Evolutionary conservation across 2,329 filamentous ascomycete species (phyloP).

Genomic region (Didymella pinodella): DNA sequence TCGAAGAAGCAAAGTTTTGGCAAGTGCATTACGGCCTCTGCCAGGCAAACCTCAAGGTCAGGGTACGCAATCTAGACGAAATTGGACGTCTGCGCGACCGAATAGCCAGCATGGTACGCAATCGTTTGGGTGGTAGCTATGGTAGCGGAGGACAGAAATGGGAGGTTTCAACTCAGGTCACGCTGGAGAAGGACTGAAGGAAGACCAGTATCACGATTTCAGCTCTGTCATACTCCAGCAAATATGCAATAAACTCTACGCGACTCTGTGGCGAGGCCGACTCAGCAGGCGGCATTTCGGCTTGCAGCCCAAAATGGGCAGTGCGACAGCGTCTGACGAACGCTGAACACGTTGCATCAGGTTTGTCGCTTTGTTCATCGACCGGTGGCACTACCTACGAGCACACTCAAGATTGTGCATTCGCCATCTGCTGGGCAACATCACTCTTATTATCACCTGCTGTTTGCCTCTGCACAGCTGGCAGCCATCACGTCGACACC

Average conservation of each 20-base stretch:
- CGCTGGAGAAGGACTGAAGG: conserved; percentile 57
- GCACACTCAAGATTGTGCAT: conserved; percentile 6
- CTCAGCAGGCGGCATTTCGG: conserved; percentile 22
- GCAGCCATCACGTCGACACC: conserved; percentile 38
- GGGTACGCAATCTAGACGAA: conserved; percentile 69
- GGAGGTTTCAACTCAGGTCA: conserved; percentile 91
- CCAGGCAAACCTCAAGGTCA: conserved; percentile 91
- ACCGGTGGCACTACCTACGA: conserved; percentile 10
- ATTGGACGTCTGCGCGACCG: conserved; percentile 77
- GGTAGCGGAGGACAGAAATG: conserved; percentile 81
- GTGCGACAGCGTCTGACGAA: conserved; percentile 19
- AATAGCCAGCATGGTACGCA: conserved; percentile 80
- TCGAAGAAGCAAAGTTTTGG: conserved; percentile 96
- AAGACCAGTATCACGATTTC: conserved; percentile 11
- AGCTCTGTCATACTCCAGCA: conserved; percentile 25
- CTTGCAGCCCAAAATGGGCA: conserved; percentile 35
- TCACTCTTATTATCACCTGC: conserved; percentile 32
- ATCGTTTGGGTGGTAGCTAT: conserved; percentile 86
- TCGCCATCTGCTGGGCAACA: conserved; percentile 14
- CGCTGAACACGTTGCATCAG: conserved; percentile 15
- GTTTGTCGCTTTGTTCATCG: conserved; percentile 24
- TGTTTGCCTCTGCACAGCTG: conserved; percentile 33
- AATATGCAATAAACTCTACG: conserved; percentile 31
- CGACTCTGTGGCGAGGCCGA: conserved; percentile 33
- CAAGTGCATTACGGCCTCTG: conserved; percentile 97